Evolutionary conservation across 305 asterid species (phyloP).

Genomic region (Andrographis paniculata): DNA sequence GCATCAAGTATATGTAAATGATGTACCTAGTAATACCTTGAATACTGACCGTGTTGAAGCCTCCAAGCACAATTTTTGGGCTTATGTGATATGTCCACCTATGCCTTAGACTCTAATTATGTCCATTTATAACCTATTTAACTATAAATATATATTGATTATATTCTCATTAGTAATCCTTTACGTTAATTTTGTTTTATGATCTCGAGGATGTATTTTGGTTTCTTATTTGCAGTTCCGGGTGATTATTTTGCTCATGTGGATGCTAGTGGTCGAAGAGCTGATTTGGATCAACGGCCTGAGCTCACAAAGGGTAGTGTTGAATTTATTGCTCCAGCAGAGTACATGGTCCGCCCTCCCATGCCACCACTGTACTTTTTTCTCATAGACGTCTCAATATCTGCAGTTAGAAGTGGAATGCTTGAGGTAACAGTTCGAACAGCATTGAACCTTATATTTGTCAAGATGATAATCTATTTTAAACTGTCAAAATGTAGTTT

Average conservation of each 20-base stretch:
- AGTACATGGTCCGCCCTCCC: conserved; percentile 99
- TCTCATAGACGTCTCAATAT: conserved; percentile 91
- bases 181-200: neutral
- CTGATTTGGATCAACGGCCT: conserved; percentile 91
- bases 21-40: too few species aligned
- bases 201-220: neutral
- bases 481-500: neutral
- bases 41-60: too few species aligned
- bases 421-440: conserved; percentile 63
- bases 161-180: neutral
- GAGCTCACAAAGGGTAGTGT: conserved; percentile 92
- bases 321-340: conserved; percentile 94
- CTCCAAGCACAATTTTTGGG: too few species aligned
- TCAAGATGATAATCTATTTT: neutral
- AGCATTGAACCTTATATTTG: neutral
- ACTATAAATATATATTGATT: too few species aligned
- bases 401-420: conserved; percentile 95
- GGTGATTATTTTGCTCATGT: conserved; percentile 79
- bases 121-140: too few species aligned
- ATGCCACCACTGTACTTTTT: conserved; percentile 95
- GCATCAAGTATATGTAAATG: too few species aligned
- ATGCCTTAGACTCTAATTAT: too few species aligned
- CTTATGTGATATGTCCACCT: too few species aligned
- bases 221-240: conserved; percentile 57
- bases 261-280: conserved; percentile 86